Evolutionary conservation across 2,329 filamentous ascomycete genomes (phyloP).

Genomic region (Neocucurbitaria cava): DNA sequence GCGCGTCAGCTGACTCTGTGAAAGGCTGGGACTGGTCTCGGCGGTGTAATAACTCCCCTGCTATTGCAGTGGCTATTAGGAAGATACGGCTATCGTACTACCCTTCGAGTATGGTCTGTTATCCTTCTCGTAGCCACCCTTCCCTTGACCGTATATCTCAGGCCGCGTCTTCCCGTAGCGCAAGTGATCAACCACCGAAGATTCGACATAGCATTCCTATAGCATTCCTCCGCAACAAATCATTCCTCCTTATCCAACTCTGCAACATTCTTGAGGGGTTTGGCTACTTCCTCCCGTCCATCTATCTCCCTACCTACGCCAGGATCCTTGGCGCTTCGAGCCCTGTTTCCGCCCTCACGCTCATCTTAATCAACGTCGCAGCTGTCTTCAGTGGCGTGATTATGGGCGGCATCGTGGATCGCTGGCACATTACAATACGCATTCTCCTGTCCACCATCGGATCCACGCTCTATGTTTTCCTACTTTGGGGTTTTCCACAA

Average conservation of each 20-base stretch:
- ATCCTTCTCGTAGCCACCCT: conserved; percentile 36
- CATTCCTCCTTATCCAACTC: conserved; percentile 43
- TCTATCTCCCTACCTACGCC: conserved; percentile 49
- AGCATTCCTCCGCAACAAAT: conserved; percentile 29
- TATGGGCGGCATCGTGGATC: conserved; percentile 51
- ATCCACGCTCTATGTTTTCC: conserved; percentile 48
- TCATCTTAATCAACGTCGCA: conserved; percentile 45
- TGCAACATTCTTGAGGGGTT: conserved; percentile 46
- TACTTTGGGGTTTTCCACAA: conserved; percentile 55
- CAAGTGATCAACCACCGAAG: not conserved
- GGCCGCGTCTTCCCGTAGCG: conserved; percentile 39
- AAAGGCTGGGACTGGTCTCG: conserved; percentile 45
- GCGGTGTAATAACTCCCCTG: conserved; percentile 54
- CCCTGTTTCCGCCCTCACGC: conserved; percentile 35
- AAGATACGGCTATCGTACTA: conserved; percentile 50
- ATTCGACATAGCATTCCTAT: conserved; percentile 33
- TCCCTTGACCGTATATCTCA: conserved; percentile 42
- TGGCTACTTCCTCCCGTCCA: conserved; percentile 49
- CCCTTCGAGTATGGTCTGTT: conserved; percentile 50
- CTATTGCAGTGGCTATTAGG: conserved; percentile 50
- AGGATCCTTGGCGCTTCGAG: conserved; percentile 33
- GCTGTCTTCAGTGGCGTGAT: conserved; percentile 42
- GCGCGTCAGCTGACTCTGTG: conserved; percentile 16
- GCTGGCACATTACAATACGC: conserved; percentile 49
- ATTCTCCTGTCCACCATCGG: conserved; percentile 52